These are phyloP conservation scores for Zarea fungicola DNA, from an alignment of 2,329 filamentous ascomycete species.

Conservation along the genomic window DNA sequence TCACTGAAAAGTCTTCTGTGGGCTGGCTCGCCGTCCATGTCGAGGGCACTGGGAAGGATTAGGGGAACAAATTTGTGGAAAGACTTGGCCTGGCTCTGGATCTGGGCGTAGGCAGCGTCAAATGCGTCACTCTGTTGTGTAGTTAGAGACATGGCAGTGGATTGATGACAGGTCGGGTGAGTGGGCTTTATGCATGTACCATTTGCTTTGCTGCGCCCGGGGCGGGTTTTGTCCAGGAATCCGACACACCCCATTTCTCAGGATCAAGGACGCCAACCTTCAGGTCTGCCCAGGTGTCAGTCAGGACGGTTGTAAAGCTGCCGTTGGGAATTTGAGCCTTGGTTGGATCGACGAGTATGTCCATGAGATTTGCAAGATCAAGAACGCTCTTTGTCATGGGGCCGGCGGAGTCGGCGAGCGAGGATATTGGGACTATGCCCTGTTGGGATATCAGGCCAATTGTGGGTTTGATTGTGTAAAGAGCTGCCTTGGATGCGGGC, in stretches of 20 bases:
- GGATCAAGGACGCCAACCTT: too few relatives aligned
- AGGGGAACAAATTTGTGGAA: slow-evolving; percentile 1
- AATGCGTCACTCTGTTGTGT: neutral
- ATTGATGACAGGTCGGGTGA: neutral
- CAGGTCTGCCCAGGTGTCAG: neutral
- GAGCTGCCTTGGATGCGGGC: slow-evolving; percentile 15
- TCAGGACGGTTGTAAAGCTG: neutral
- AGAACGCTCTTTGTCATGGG: slow-evolving; percentile 9
- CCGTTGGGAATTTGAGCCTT: neutral
- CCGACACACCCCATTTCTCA: too few relatives aligned
- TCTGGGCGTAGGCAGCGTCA: neutral
- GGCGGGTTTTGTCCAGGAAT: too few relatives aligned
- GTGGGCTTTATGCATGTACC: too few relatives aligned
- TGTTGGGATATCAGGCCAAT: slow-evolving; percentile 9
- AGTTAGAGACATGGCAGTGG: neutral
- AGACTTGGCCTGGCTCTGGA: slow-evolving; percentile 3
- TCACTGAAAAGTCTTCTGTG: slow-evolving; percentile 1
- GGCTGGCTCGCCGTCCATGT: neutral
- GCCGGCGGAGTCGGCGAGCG: slow-evolving; percentile 2
- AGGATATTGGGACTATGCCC: slow-evolving; percentile 7
- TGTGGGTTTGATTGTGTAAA: slow-evolving; percentile 21
- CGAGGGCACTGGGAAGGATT: neutral
- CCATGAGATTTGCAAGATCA: neutral
- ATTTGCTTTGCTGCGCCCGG: neutral
- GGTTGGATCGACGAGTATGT: slow-evolving; percentile 9